Evolutionary conservation across 345 rosid species (phyloP), one percentile per base, ranked within the genome.

Genomic region (Sonneratia alba): DNA sequence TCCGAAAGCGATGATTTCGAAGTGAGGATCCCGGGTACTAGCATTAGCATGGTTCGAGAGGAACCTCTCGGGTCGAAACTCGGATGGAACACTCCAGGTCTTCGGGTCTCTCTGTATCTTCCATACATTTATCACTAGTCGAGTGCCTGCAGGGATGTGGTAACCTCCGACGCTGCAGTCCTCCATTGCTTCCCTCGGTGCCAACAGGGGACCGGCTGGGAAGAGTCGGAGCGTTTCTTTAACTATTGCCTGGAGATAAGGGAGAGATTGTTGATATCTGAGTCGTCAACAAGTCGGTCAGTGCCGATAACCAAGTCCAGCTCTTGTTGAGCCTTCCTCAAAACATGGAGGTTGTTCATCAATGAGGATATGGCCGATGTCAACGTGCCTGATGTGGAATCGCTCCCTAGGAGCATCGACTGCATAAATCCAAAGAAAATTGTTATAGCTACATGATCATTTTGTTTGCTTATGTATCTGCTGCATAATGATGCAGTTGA

Each of bases 141-240:
- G 62, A 0, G 82, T 81, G 24, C 80, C 74, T 4, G 62, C 78
- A 85, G 5, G 75, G 74, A 62, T 74, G 38, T 66, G 73, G 66
- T 79, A 86, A 3, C 82, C 85, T n/a, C 75, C 79, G 6, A 88
- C 57, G 34, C 47, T 16, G 64, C 90, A 85, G 67, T 81, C 86
- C 62, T 78, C 86, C 71, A 74, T 78, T n/a, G 89, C 86, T 48
- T 86, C 87, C 0, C 89, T 80, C 21, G 69, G 71, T 7, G 84
- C 87, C 7, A 88, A 79, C 40, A 75, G 19, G 4, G 78, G 76
- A 8, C 66, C 73, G 3, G 81, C 62, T 9, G 78, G 76, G 66
- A 62, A 75, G 14, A 79, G 42, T 21, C 81, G 78, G 3, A 75
- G 19, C 3, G 77, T 74, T 43, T 74, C 77, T 10, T 74, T 74